Evolutionary conservation across 2,329 filamentous ascomycete species (phyloP), one percentile per base, ranked within the genome.

Genomic region (Penicillium aurantiogriseum): DNA sequence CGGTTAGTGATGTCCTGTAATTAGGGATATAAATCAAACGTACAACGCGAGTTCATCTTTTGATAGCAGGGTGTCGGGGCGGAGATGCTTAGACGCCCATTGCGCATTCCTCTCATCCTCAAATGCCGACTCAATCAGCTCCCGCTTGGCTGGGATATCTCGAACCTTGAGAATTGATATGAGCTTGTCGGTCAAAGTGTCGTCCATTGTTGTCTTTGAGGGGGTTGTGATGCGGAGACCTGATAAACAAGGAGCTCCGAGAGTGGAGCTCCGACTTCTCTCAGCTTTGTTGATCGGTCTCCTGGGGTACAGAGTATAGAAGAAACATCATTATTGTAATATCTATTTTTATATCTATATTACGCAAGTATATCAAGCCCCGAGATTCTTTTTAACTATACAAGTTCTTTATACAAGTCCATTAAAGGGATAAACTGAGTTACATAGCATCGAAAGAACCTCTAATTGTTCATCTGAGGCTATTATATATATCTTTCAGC

Each of bases 1-100:
- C 25, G 15, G n/a, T 55, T 19, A 27, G 17, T 27, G 27, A 17
- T 27, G 11, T 31, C 6, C 17, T n/a, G 5, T 21, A 11, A 31
- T 19, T 49, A 7, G 13, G 15, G 33, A 5, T 40, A 47, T 8
- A 29, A 9, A 23, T 19, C 21, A 43, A 10, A 56, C 67, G 38
- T 70, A 77, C 76, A 77, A 47, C 47, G 59, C 61, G 25, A 74
- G 61, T 63, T 78, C 76, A 51, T 78, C 75, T 51, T 69, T 69
- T 7, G 75, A 76, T 51, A 78, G 65, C 36, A 77, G 64, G 6
- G 72, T 76, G 49, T 73, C 69, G 8, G 63, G 52, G 31, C 51
- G 53, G 46, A 77, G 60, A 61, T 76, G 66, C 36, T 67, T 67
- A 9, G 61, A 57, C 29, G 70, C 67, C 74, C 74, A 77, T 60